Conservation (phyloP, 257 asterid genomes). For the Scutellaria galericulata region DNA sequence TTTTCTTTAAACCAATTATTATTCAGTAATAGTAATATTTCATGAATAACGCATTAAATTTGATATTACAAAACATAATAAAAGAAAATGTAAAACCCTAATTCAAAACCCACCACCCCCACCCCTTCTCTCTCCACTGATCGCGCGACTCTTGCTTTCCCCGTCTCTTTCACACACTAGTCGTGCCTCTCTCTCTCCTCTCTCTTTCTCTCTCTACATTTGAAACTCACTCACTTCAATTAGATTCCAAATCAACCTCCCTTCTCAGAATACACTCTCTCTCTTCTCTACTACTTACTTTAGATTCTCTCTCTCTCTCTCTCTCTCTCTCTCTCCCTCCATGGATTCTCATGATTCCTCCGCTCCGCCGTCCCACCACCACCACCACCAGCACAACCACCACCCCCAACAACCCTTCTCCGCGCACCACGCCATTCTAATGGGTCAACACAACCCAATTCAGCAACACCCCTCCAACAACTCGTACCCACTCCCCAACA, state of each 20-base stretch:
- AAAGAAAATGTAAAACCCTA: neutral
- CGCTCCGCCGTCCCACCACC: slow-evolving; percentile 40
- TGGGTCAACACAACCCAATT: slow-evolving; percentile 42
- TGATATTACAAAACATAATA: no score
- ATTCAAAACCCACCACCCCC: neutral
- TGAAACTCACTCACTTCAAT: neutral
- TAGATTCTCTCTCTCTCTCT: slow-evolving; percentile 34
- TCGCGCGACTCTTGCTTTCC: no score
- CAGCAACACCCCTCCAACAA: slow-evolving; percentile 47
- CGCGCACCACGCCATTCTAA: slow-evolving; percentile 40
- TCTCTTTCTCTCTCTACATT: neutral
- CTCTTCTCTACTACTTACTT: neutral
- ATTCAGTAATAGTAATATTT: no score
- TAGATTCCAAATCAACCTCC: neutral
- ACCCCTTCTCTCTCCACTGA: no score
- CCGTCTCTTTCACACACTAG: no score
- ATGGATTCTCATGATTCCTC: slow-evolving; percentile 65
- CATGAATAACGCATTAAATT: no score
- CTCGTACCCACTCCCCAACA: slow-evolving; percentile 50
- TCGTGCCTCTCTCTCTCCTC: neutral
- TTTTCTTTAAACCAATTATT: no score
- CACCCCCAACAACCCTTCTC: slow-evolving; percentile 41
- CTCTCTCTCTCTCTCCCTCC: slow-evolving; percentile 18
- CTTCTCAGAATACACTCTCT: neutral
- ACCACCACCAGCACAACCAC: slow-evolving; percentile 37